phyloP scores from a whole-genome alignment of 805 yeast genomes.

The Saturnispora saitoi region DNA sequence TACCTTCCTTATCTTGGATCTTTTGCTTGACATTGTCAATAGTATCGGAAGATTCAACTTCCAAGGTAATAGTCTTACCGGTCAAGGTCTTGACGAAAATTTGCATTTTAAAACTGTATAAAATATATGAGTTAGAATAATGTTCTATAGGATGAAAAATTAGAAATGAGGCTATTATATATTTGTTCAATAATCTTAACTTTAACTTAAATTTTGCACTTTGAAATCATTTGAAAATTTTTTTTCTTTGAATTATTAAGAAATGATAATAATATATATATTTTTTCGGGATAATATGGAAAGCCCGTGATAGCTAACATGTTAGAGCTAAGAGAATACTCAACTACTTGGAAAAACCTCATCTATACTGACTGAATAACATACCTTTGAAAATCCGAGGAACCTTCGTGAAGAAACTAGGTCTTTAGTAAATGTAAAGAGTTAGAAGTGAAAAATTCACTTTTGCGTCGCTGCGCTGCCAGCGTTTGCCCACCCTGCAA shows the following conservation, averaged over 20 bases:
- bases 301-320: too few relatives aligned
- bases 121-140: conserved; percentile 7
- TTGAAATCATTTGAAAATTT: too few relatives aligned
- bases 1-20: conserved; percentile 95
- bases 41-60: conserved; percentile 90
- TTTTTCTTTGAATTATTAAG: too few relatives aligned
- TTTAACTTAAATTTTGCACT: neutral
- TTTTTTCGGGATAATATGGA: too few relatives aligned
- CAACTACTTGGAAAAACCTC: too few relatives aligned
- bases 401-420: neutral
- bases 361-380: neutral
- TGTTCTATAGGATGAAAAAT: conserved; percentile 5
- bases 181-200: neutral
- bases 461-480: too few relatives aligned
- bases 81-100: conserved; percentile 99
- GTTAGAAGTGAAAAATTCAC: neutral
- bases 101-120: conserved; percentile 49
- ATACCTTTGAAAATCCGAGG: conserved; percentile 4
- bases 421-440: neutral
- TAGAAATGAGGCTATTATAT: neutral
- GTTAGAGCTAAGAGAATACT: too few relatives aligned
- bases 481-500: too few relatives aligned
- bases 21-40: conserved; percentile 92
- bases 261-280: too few relatives aligned
- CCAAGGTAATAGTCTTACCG: conserved; percentile 89